Evolutionary conservation across 805 yeast genomes (phyloP), one percentile per base, ranked within the genome.

Genomic region (Pichia gijzeniarum): DNA sequence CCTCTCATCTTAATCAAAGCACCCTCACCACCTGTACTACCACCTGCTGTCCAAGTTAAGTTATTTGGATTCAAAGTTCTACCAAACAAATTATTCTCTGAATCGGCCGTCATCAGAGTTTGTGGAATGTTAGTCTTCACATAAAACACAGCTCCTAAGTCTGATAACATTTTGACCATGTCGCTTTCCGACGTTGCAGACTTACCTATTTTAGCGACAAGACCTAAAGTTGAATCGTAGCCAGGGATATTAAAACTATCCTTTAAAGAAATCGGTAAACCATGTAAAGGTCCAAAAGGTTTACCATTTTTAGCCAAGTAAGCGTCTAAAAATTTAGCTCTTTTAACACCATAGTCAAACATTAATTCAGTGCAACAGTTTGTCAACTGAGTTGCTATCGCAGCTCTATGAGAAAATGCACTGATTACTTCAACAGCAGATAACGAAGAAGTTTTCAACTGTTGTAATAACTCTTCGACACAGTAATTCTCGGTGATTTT

Each of bases 1-100:
- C 79, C 85, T 44, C 72, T 74, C 59, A 77, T 69, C 1, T 74
- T 77, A 41, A 79, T 73, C 47, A 76, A 57, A 0, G 84, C 78
- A 51, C 85, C 84, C 59, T 81, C 87, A 47, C 88, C 88, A 32
- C 84, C 81, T 4, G 83, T 76, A 1, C 84, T 77, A 13, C 88
- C 88, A 49, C 87, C 86, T 2, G 82, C 71, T 16, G 83, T 73
- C 48, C 78, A 66, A 18, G 69, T 61, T 33, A 79, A 65, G 52
- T 81, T 80, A 62, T 66, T 62, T 1, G 85, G 76, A 57, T 80
- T 80, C 54, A 73, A 65, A 5, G 83, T 70, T 49, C 76, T 67
- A 4, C 85, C 85, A 38, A 69, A 71, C 55, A 81, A 69, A 62
- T 77, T 76, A 60, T 80, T 79, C 55, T 69, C 64, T 21, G 84